Evolutionary conservation across 192 early-diverging fungal species (phyloP), one percentile per base, ranked within the genome.

Genomic region (Allomyces macrogynus): DNA sequence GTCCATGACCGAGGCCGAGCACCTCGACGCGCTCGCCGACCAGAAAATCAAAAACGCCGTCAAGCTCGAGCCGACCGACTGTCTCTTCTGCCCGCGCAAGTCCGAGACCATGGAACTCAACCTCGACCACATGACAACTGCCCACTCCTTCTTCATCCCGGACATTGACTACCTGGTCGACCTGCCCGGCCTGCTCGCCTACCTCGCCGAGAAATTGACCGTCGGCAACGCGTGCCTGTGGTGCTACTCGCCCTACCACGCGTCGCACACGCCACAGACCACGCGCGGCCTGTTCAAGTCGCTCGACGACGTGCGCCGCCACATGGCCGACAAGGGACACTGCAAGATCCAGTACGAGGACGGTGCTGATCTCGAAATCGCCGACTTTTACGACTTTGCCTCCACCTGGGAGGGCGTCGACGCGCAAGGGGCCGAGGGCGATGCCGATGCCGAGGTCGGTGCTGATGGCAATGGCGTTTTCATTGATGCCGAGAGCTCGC

Each of bases 251-350:
- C 88, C 88, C 64, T 92, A 93, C 0, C 79, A 88, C 24, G 80
- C 81, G 60, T 75, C 90, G 71, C 83, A 87, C 68, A 84, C 76
- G 49, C 16, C 12, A 3, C 12, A 57, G 49, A 20, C 12, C 9
- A 57, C 49, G 40, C 64, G 20, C 22, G 44, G 16, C 24, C 44
- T 65, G 1, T 57, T 57, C 49, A 57, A 57, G 49, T 71, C 76
- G n/a, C 67, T 93, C 60, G 95, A 95, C 65, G 91, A 93, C 44
- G 92, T 97, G n/a, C 76, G 91, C 64, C 81, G 79, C 63, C 96
- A 99, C 68, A 99, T 99, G 94, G 68, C 79, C 43, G 87, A 89
- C 73, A 96, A 95, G 78, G 91, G 91, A 23, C 96, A 97, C 73
- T 90, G 88, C 71, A 95, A 90, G 78, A 89, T 99, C 69, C 84